Percentiles rank a stretch among this genome's conserved stretches.
phyloP scores from a whole-genome alignment of 352 stramenopile species.

The Pythium sp. region DNA sequence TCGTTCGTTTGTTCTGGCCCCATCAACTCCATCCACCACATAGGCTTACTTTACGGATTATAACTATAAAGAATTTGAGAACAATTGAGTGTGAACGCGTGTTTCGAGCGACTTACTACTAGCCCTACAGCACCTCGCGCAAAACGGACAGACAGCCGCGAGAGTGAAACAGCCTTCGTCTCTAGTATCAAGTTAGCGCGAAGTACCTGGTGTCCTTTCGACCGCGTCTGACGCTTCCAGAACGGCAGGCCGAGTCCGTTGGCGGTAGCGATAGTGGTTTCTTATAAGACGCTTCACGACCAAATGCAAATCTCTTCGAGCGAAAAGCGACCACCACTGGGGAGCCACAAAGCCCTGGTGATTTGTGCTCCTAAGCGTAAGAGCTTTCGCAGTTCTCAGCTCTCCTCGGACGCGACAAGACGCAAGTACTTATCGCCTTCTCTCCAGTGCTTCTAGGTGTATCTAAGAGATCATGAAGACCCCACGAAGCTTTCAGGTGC shows the following conservation, averaged over 20 bases:
- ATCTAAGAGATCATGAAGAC: conserved; percentile 12
- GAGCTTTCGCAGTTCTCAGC: not conserved
- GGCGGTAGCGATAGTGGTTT: not conserved
- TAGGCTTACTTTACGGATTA: not conserved
- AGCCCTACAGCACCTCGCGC: too few species aligned
- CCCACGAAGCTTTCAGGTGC: not conserved
- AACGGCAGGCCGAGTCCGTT: not conserved
- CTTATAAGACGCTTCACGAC: not conserved
- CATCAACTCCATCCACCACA: too few species aligned
- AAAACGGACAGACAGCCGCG: too few species aligned
- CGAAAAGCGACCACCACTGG: not conserved
- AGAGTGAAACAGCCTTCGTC: too few species aligned
- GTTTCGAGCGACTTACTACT: too few species aligned
- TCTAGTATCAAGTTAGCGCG: too few species aligned
- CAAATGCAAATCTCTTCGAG: not conserved
- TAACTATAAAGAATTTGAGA: too few species aligned
- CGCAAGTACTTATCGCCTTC: not conserved
- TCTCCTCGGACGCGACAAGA: not conserved
- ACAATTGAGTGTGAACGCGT: too few species aligned
- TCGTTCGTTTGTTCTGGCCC: too few species aligned
- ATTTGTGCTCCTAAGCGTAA: not conserved
- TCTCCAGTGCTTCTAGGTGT: not conserved
- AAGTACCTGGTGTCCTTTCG: not conserved
- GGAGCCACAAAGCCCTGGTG: too few species aligned
- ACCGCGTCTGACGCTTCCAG: not conserved